Base-by-base conservation (phyloP, 2,329 filamentous ascomycete species). In the Endoconidiophora polonica region DNA sequence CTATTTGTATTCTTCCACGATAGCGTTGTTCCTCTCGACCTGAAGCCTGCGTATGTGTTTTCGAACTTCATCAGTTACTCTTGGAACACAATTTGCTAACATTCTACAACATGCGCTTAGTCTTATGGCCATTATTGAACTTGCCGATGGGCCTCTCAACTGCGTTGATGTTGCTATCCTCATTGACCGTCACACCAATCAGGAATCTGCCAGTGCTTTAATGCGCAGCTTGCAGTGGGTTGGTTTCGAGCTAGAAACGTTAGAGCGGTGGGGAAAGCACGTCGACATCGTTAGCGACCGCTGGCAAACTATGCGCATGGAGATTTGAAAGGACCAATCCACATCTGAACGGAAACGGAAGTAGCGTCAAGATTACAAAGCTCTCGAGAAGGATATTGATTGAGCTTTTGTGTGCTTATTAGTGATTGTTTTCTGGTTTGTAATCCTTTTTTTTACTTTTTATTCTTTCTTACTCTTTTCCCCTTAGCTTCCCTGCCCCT, bases 161-260 rank as follows among this genome's bases (percentile, higher is more conserved):
- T 94, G 87, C 66, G 73, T 76, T 50, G 77, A 83, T 60, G 76
- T 94, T 55, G 77, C 93, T 55, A 77, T 87, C 58, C 88, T 85
- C 65, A 73, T 94, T 55, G 86, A 90, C 63, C 83, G 86, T 55
- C 69, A 70, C 43, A 76, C 81, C 55, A 72, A 76, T 38, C 65
- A 72, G 23, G 67, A 73, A 53, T 77, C 84, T 55, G 69, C 75
- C 52, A 76, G 81, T 57, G 71, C 79, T 52, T 70, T 90, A 57
- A 77, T 83, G 59, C 86, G 83, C 63, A 88, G 86, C 59, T 74
- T 95, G 47, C 84, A 87, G 62, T 95, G 88, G 88, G 88, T 93
- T 56, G 88, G 88, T 50, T 94, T 94, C 61, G 83, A 85, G 61
- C 74, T 90, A 57, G 79, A 78, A 46, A 90, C 84, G 22, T 71